Evolutionary conservation across 1,284 basidiomycete species (phyloP).

Genomic region (Cryptococcus depauperatus): DNA sequence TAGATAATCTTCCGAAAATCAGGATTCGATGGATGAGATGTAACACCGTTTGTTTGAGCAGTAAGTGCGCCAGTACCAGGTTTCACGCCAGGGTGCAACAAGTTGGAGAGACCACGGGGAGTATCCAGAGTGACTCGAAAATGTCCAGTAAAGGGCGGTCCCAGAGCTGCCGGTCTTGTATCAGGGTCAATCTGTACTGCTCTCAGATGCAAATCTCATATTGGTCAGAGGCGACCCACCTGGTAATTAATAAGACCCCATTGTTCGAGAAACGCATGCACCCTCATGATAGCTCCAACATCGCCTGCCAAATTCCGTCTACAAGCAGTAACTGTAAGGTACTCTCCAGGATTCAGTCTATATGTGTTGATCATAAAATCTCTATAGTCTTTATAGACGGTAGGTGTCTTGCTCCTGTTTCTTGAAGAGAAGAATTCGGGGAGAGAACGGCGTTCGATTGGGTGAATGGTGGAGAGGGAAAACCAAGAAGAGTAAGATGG

Average conservation of each 20-base stretch:
- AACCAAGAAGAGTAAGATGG: conserved; percentile 99
- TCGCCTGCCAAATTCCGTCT: conserved; percentile 93
- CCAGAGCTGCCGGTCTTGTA: conserved; percentile 83
- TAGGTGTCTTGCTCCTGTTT: conserved; percentile 89
- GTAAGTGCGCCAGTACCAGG: conserved; percentile 45
- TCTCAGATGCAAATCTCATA: background rate
- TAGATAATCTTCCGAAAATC: conserved; percentile 81
- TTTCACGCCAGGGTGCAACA: conserved; percentile 74
- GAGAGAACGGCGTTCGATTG: conserved; percentile 82
- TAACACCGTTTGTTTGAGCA: conserved; percentile 48
- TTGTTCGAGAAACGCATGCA: conserved; percentile 96
- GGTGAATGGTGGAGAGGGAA: conserved; percentile 82
- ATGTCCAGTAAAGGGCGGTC: conserved; percentile 96
- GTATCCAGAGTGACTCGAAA: conserved; percentile 97
- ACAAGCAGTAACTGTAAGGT: conserved; percentile 96
- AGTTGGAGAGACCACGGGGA: conserved; percentile 84
- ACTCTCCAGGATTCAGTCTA: conserved; percentile 85
- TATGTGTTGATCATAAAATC: conserved; percentile 99
- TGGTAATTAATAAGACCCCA: conserved; percentile 99
- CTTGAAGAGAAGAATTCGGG: conserved; percentile 98
- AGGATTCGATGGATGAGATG: conserved; percentile 59
- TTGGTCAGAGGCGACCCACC: conserved; percentile 48
- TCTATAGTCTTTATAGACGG: conserved; percentile 97
- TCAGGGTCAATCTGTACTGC: conserved; percentile 82
- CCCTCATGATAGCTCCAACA: conserved; percentile 97